A percentile compares a stretch with the other conserved stretches of the same genome.
These are phyloP conservation scores for Galeopsis tetrahit DNA, from an alignment of 257 asterid genomes.

Conservation along the genomic window DNA sequence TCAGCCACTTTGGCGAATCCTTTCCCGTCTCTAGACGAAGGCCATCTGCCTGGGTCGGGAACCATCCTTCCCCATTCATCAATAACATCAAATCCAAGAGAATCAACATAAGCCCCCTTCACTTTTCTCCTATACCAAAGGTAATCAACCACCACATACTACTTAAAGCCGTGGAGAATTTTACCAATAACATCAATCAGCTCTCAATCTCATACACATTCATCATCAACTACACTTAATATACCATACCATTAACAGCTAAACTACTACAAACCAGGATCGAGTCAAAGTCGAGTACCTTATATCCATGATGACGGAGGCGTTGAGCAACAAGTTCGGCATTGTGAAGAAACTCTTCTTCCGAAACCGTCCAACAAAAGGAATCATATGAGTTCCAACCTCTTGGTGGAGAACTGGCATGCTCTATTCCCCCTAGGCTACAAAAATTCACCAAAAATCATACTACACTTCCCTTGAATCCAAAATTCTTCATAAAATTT, in stretches of 20 bases:
- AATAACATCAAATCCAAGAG: conserved; percentile 86
- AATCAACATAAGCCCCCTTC: conserved; percentile 73
- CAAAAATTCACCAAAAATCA: conserved; percentile 29
- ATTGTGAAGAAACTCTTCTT: conserved; percentile 78
- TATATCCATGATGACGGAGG: conserved; percentile 69
- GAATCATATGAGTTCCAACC: conserved; percentile 99
- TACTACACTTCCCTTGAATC: conserved; percentile 4
- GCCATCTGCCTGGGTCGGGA: conserved; percentile 95
- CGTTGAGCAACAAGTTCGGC: conserved; percentile 71
- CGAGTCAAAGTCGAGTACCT: conserved; percentile 47
- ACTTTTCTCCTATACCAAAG: conserved; percentile 96
- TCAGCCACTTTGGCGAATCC: conserved; percentile 75
- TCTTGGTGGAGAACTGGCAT: conserved; percentile 76
- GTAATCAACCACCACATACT: conserved; percentile 98
- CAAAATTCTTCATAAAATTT: neutral
- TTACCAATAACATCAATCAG: conserved; percentile 4
- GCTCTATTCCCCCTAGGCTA: conserved; percentile 50
- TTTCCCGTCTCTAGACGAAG: conserved; percentile 75
- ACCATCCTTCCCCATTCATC: conserved; percentile 98
- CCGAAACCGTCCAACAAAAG: conserved; percentile 87
- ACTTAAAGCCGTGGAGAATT: conserved; percentile 30
- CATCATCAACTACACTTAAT: conserved; percentile 4
- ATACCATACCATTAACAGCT: neutral
- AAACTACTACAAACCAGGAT: neutral
- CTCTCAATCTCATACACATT: neutral